phyloP scores from a whole-genome alignment of 2,329 filamentous ascomycete species.

The Ceratocystis variospora region DNA sequence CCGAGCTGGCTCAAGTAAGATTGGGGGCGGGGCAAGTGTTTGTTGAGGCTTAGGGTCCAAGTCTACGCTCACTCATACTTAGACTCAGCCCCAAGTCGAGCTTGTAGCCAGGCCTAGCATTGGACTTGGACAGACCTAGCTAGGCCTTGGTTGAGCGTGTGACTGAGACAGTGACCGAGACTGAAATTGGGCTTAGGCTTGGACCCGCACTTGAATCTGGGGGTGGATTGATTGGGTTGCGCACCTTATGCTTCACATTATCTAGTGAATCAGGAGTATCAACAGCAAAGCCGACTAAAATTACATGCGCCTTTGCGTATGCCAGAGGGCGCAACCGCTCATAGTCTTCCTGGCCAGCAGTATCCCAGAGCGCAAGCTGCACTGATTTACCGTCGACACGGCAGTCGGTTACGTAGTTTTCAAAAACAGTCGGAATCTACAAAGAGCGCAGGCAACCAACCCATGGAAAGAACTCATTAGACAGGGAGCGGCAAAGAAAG shows the following conservation, averaged over 20 bases:
- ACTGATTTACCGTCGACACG: constrained; percentile 98
- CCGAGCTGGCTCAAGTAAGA: not conserved
- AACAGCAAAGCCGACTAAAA: constrained; percentile 88
- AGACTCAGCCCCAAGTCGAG: too few species aligned
- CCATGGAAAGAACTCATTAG: not conserved
- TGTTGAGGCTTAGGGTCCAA: not conserved
- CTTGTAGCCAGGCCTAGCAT: too few species aligned
- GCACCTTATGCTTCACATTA: constrained; percentile 92
- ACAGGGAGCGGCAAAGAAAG: not conserved
- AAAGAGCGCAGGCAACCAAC: constrained; percentile 13
- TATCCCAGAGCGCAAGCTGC: constrained; percentile 96
- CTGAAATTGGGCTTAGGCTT: not conserved
- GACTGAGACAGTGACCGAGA: not conserved
- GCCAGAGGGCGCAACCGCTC: constrained; percentile 86
- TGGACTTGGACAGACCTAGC: too few species aligned
- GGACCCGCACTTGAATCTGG: not conserved
- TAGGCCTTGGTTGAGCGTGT: too few species aligned
- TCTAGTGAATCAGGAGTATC: constrained; percentile 92
- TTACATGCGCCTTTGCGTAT: constrained; percentile 94
- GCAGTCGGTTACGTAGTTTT: constrained; percentile 99
- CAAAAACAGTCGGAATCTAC: constrained; percentile 91
- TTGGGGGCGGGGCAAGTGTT: not conserved
- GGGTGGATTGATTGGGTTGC: constrained; percentile 21
- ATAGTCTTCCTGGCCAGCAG: constrained; percentile 98
- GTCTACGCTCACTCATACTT: not conserved